Conservation (phyloP, 768 basidiomycete species). For the Boletus subcaerulescens region DNA sequence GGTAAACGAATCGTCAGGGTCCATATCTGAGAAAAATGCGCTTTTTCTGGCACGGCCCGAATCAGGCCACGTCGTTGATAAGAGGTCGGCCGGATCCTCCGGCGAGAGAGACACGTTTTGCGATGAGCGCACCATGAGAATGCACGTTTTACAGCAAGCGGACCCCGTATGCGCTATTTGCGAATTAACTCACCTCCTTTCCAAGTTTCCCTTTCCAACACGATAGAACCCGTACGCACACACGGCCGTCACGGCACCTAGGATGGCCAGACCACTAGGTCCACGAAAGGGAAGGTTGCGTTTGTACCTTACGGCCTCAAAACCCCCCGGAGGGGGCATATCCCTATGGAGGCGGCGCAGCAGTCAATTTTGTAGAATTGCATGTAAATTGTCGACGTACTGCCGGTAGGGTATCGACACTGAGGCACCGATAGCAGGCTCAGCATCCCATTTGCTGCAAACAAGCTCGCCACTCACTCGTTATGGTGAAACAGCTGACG, state of each 20-base stretch:
- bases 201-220: conserved; percentile 85
- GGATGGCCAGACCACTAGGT: conserved; percentile 79
- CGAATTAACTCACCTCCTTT: conserved; percentile 73
- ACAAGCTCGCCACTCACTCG: conserved; percentile 19
- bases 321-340: conserved; percentile 93
- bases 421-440: conserved; percentile 1
- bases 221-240: conserved; percentile 92
- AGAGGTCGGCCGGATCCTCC: conserved; percentile 46
- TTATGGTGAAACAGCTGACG: not conserved
- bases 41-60: conserved; percentile 44
- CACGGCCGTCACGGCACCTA: conserved; percentile 80
- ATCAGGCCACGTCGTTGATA: conserved; percentile 39
- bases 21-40: conserved; percentile 42
- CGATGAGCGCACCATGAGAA: conserved; percentile 53
- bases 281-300: conserved; percentile 90
- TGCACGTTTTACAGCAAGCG: conserved; percentile 71
- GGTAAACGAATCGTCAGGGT: conserved; percentile 31
- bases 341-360: conserved; percentile 54
- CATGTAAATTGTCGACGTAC: conserved; percentile 19
- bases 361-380: conserved; percentile 4
- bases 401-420: conserved; percentile 30
- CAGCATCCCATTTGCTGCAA: not conserved
- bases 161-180: conserved; percentile 35
- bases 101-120: conserved; percentile 59
- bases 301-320: conserved; percentile 91